Conservation (phyloP, 495 filamentous ascomycete species). For the Podospora didyma region DNA sequence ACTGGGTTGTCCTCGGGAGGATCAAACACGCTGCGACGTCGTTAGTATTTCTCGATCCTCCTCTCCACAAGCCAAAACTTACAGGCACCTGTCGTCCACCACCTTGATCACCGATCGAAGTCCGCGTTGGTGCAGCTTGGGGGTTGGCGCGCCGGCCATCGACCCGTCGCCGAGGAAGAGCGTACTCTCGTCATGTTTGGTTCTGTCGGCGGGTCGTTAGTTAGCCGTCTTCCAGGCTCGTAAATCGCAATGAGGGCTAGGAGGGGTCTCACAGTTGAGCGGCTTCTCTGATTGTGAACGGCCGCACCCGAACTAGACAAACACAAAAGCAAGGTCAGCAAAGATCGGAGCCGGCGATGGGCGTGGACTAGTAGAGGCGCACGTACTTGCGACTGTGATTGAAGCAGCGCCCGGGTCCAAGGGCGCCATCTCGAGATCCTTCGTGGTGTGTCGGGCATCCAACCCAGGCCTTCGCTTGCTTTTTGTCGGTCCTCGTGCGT, state of each 20-base stretch:
- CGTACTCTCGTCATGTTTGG: slow-evolving; percentile 78
- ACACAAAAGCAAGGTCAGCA: slow-evolving; percentile 10
- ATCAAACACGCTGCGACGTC: slow-evolving; percentile 77
- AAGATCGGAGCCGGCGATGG: neutral
- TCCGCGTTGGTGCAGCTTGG: slow-evolving; percentile 82
- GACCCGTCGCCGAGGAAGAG: slow-evolving; percentile 94
- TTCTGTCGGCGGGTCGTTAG: slow-evolving; percentile 36
- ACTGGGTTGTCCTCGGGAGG: slow-evolving; percentile 95
- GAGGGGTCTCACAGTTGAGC: slow-evolving; percentile 58
- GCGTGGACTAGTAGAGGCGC: neutral
- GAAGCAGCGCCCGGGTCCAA: slow-evolving; percentile 39
- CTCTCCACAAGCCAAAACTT: slow-evolving; percentile 31
- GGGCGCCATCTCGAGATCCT: slow-evolving; percentile 23
- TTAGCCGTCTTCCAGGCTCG: slow-evolving; percentile 13
- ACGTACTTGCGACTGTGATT: slow-evolving; percentile 60
- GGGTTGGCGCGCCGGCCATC: slow-evolving; percentile 74
- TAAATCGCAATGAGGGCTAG: slow-evolving; percentile 1
- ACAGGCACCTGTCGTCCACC: slow-evolving; percentile 94
- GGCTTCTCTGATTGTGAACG: slow-evolving; percentile 79
- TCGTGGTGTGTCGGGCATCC: neutral
- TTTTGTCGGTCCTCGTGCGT: neutral
- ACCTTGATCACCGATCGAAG: slow-evolving; percentile 92
- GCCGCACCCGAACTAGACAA: slow-evolving; percentile 78
- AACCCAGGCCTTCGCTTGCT: neutral
- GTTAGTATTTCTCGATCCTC: neutral